phyloP scores from a whole-genome alignment of 176 grass and related monocot genomes.

The Pontederia crassipes region DNA sequence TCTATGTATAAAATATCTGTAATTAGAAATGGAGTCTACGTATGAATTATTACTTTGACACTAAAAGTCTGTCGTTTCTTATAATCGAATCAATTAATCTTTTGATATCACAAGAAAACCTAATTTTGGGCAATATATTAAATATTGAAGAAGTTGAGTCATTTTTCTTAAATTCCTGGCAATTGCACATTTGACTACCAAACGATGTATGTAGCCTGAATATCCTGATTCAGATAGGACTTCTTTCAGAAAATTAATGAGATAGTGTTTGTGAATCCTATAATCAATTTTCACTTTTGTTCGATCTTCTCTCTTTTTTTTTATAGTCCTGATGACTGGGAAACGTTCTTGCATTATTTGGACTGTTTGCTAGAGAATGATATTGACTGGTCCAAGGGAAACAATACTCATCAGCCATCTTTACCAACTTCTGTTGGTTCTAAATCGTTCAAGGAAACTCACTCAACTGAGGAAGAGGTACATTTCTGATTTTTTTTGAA shows the following conservation, averaged over 20 bases:
- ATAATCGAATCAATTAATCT: too few relatives aligned
- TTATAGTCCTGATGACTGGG: constrained; percentile 97
- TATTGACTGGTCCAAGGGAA: constrained; percentile 51
- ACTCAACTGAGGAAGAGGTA: constrained; percentile 58
- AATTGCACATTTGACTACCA: too few relatives aligned
- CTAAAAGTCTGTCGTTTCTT: too few relatives aligned
- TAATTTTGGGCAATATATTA: too few relatives aligned
- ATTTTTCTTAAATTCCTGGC: too few relatives aligned
- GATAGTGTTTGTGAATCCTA: neutral
- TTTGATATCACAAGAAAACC: too few relatives aligned
- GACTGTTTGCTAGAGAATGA: constrained; percentile 84
- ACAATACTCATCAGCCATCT: constrained; percentile 25
- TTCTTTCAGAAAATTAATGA: too few relatives aligned
- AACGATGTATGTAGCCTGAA: too few relatives aligned
- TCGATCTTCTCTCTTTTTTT: constrained; percentile 36
- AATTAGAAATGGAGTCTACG: too few relatives aligned
- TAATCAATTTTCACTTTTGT: constrained; percentile 3
- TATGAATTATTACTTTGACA: too few relatives aligned
- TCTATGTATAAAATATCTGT: neutral
- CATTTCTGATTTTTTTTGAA: neutral
- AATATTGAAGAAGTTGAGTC: too few relatives aligned
- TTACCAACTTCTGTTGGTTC: constrained; percentile 37
- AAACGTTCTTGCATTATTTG: constrained; percentile 94
- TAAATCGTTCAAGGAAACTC: constrained; percentile 29
- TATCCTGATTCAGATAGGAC: too few relatives aligned